These are phyloP conservation scores for Desmodesmus armatus DNA, from an alignment of 139 green algal species.

Conservation along the genomic window DNA sequence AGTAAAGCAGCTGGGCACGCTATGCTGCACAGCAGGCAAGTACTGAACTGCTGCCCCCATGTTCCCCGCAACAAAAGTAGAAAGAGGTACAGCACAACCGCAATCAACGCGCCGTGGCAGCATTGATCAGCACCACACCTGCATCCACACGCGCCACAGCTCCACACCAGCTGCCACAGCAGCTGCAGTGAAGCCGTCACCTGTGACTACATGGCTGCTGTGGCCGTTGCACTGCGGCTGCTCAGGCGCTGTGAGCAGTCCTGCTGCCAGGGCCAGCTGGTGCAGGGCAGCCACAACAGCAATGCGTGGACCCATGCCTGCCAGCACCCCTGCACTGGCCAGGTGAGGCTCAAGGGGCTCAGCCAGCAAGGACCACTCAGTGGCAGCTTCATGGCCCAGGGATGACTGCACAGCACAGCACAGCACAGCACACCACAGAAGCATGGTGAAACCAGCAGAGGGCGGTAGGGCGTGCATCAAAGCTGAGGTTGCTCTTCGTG, in stretches of 20 bases:
- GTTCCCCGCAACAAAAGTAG: background rate
- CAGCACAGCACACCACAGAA: slow-evolving; percentile 33
- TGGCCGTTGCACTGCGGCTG: background rate
- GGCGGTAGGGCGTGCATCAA: slow-evolving; percentile 2
- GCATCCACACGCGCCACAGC: slow-evolving; percentile 19
- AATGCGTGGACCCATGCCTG: slow-evolving; percentile 60
- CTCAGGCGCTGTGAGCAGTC: background rate
- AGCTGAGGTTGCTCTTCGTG: too few species aligned
- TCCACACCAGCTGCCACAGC: slow-evolving; percentile 4
- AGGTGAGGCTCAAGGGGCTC: slow-evolving; percentile 28
- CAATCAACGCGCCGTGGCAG: background rate
- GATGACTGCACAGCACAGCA: slow-evolving; percentile 39
- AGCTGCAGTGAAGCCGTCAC: too few species aligned
- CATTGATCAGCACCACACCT: background rate
- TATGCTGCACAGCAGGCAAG: background rate
- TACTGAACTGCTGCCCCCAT: background rate
- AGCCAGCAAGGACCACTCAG: slow-evolving; percentile 36
- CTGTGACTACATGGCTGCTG: background rate
- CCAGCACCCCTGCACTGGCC: slow-evolving; percentile 8
- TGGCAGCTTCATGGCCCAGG: too few species aligned
- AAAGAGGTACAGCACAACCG: background rate
- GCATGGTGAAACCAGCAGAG: slow-evolving; percentile 25
- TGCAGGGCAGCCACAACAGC: slow-evolving; percentile 56
- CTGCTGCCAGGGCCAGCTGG: slow-evolving; percentile 31
- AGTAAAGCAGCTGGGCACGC: background rate